Conservation (phyloP, 495 filamentous ascomycete species). For the Hyaloscypha bicolor region DNA sequence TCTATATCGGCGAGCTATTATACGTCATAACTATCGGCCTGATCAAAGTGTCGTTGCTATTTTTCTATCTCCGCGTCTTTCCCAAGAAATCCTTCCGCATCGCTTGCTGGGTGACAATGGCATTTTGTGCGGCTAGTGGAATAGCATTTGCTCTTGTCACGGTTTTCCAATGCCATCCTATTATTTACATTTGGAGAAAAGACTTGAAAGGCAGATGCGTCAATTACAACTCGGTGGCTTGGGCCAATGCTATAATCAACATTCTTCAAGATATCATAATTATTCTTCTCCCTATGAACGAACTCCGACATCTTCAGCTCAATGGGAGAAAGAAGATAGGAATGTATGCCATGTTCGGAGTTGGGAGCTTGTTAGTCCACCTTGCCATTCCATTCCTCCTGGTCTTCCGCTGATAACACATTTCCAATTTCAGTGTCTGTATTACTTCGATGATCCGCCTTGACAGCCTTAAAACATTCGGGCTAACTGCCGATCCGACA, state of each 20-base stretch:
- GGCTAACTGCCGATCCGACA: slow-evolving; percentile 46
- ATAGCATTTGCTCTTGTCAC: slow-evolving; percentile 34
- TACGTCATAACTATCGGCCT: slow-evolving; percentile 31
- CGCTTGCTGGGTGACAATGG: slow-evolving; percentile 17
- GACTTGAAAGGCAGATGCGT: slow-evolving; percentile 5
- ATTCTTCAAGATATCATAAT: slow-evolving; percentile 55
- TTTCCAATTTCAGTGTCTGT: slow-evolving; percentile 41
- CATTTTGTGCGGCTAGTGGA: neutral
- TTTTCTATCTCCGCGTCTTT: slow-evolving; percentile 36
- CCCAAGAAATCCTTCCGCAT: slow-evolving; percentile 29
- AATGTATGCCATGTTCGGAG: slow-evolving; percentile 7
- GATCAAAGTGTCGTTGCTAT: slow-evolving; percentile 33
- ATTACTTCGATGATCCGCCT: slow-evolving; percentile 48
- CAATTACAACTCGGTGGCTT: slow-evolving; percentile 44
- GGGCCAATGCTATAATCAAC: slow-evolving; percentile 54
- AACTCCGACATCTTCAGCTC: slow-evolving; percentile 47
- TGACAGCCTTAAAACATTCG: slow-evolving; percentile 40
- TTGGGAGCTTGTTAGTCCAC: slow-evolving; percentile 1
- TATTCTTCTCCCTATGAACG: slow-evolving; percentile 53
- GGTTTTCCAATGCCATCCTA: slow-evolving; percentile 40
- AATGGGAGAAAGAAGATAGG: slow-evolving; percentile 49
- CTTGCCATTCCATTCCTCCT: neutral
- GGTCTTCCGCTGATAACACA: neutral
- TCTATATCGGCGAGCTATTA: slow-evolving; percentile 30
- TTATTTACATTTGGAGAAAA: slow-evolving; percentile 21